Conservation (phyloP, 306 rosid species). For the Aeschynomene evenia region DNA sequence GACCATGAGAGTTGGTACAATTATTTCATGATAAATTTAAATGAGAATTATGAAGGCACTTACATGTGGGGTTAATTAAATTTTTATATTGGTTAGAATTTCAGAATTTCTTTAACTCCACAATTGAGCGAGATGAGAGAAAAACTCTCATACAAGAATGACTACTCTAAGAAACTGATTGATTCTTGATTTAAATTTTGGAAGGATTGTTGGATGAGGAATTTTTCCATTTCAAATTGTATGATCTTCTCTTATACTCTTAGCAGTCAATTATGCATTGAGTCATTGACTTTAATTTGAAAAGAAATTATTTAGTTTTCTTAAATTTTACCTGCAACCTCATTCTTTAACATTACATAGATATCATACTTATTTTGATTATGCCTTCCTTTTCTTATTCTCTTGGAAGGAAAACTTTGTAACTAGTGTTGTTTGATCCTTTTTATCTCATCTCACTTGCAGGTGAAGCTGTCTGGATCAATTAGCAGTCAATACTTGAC, state of each 20-base stretch:
- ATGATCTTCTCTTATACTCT: background rate
- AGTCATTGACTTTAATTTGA: background rate
- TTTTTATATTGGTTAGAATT: background rate
- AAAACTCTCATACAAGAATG: slow-evolving; percentile 2
- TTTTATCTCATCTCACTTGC: slow-evolving; percentile 33
- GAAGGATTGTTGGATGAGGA: background rate
- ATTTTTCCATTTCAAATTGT: background rate
- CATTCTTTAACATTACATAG: background rate
- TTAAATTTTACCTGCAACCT: background rate
- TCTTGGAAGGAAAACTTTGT: background rate
- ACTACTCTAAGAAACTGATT: background rate
- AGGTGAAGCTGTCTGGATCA: slow-evolving; percentile 98
- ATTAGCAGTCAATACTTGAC: slow-evolving; percentile 96
- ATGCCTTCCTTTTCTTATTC: slow-evolving; percentile 8
- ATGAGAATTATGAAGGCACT: background rate
- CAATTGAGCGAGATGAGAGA: background rate
- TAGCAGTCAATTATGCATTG: slow-evolving; percentile 1
- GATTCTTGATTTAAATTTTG: background rate
- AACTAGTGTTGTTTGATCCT: slow-evolving; percentile 9
- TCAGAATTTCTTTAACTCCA: background rate
- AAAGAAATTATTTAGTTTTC: background rate
- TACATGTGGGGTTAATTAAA: background rate
- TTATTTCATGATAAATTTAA: background rate
- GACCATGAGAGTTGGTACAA: background rate
- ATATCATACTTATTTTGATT: slow-evolving; percentile 7